Evolutionary conservation across 768 basidiomycete species (phyloP), one percentile per base, ranked within the genome.

Genomic region (Suillus ampliporus): DNA sequence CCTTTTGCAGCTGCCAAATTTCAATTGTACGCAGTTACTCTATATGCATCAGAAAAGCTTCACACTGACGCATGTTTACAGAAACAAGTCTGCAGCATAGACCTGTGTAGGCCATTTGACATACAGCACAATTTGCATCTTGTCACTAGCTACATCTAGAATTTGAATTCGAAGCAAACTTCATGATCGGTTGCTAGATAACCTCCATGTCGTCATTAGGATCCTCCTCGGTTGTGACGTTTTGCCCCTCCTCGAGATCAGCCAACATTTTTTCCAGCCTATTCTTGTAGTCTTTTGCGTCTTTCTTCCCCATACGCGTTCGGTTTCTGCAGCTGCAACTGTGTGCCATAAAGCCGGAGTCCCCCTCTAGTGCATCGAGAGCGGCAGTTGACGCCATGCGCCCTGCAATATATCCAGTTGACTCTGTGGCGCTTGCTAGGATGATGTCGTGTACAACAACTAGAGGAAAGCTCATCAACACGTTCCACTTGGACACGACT

Each of bases 401-500:
- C 6, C 86, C 83, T 28, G 91, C 89, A 19, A 81, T 77, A 34
- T 82, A 76, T 10, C 80, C 76, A 8, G 84, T 84, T 7, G 72
- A 58, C 56, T 88, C 88, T 60, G 78, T 77, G 2, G 83, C 88
- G 54, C 78, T 86, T 34, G 89, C 85, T 47, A 94, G 77, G 44
- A 86, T 77, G 23, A 86, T 77, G 34, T 87, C 83, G 70, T 94
- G 92, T 6, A 92, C 80, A 40, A 90, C 62, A 37, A 92, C 92
- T 94, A 26, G 34, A 43, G 35, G 64, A 67, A 67, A 69, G 64
- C 71, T 63, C 41, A 37, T 40, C 43, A n/a, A 23, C 31, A 41
- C 53, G 40, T 64, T 61, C 63, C 57, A 35, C 44, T 68, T 61
- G 28, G 58, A 37, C 28, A 41, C 60, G 54, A 37, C 41, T 52